phyloP scores from a whole-genome alignment of 495 filamentous ascomycete species.

The Penicillium steckii region DNA sequence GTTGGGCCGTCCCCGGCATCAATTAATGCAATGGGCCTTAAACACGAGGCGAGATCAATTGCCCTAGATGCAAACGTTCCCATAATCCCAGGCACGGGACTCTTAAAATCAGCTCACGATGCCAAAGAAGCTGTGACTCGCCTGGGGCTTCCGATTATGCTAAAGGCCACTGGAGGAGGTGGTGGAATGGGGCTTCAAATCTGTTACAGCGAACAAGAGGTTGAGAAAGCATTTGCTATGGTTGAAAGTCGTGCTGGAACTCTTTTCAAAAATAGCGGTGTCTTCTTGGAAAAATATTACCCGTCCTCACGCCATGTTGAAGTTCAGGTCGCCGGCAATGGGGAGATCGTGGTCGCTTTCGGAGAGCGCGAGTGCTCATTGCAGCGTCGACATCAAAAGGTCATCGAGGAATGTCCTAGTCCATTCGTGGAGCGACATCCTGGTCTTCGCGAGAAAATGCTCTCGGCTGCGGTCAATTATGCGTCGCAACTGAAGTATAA shows the following conservation, averaged over 20 bases:
- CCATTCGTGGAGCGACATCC: constrained; percentile 46
- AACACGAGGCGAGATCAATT: constrained; percentile 54
- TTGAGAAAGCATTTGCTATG: constrained; percentile 34
- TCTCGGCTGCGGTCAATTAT: constrained; percentile 49
- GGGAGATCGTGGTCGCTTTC: constrained; percentile 40
- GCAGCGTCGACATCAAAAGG: constrained; percentile 54
- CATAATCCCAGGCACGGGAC: constrained; percentile 52
- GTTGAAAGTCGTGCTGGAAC: constrained; percentile 39
- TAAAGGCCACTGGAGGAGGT: constrained; percentile 58
- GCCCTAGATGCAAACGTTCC: constrained; percentile 52
- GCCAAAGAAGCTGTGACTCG: constrained; percentile 39
- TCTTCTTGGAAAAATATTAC: constrained; percentile 48
- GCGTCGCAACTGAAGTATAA: constrained; percentile 55
- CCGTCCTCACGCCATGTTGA: constrained; percentile 45
- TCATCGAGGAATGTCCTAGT: constrained; percentile 54
- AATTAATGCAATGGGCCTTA: constrained; percentile 57
- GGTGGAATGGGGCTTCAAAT: constrained; percentile 56
- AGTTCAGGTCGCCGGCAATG: constrained; percentile 48
- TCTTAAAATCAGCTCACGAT: constrained; percentile 45
- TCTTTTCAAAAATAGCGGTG: constrained; percentile 44
- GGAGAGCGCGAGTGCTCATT: constrained; percentile 50
- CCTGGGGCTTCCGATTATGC: constrained; percentile 56
- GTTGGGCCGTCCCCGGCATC: constrained; percentile 52
- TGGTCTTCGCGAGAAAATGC: constrained; percentile 45
- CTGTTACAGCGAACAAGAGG: constrained; percentile 34